Evolutionary conservation across 192 early-diverging fungal species (phyloP), one percentile per base, ranked within the genome.

Genomic region (Paraglomus brasilianum): DNA sequence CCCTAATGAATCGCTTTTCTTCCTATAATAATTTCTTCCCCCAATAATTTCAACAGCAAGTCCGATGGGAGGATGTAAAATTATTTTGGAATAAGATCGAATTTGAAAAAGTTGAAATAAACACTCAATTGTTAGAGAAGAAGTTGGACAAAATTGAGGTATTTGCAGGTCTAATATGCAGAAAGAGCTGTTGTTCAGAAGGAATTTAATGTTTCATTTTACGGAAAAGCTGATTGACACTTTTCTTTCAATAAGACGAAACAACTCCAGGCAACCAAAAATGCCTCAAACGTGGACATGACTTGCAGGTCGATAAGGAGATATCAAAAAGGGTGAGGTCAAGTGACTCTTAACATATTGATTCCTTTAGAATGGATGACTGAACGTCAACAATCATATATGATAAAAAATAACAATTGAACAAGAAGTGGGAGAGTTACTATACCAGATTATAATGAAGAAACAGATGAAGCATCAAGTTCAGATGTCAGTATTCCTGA

Each of bases 161-260:
- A 53, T 53, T 53, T 53, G 30, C 30, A 30, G 19, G 51, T 53
- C 51, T 53, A 53, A 53, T 53, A 24, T 53, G 30, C 51, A 53
- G 2, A 24, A 53, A 30, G 21, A 30, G 30, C 30, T 30, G 51
- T 13, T 53, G 19, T 22, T 53, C 9, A 53, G 19, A 22, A 4
- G 51, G 51, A 24, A 30, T n/a, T 53, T 30, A 30, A 13, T 24
- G 51, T 53, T 22, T 53, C 51, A 22, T 53, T 53, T 53, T 19
- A 53, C 30, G 21, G 13, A 53, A 53, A 53, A 24, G 21, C 21
- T 19, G 30, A 8, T 24, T 53, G 19, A 24, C 30, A 24, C 51
- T 24, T 22, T 30, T 30, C 30, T 30, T 30, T 30, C 30, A 30
- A 30, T 30, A 30, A 30, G 30, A 30, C 30, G 3, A 30, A 30